Evolutionary conservation across 2,329 filamentous ascomycete genomes (phyloP), one percentile per base, ranked within the genome.

Genomic region (Stenocarpella maydis): DNA sequence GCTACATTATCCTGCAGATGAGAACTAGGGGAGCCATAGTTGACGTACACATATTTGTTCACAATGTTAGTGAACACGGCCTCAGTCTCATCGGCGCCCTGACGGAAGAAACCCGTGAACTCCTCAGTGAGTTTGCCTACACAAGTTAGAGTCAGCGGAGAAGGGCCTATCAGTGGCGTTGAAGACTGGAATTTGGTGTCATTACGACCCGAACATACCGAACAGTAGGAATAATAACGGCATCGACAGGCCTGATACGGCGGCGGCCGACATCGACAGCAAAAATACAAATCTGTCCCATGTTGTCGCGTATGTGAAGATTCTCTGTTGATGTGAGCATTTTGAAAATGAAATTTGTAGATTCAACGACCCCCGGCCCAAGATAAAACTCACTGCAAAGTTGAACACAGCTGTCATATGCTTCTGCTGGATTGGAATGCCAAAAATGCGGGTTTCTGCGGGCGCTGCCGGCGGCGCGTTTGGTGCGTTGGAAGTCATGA

Each of bases 161-260:
- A 1, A 14, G 1, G 49, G 26, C 17, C n/a, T 7, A 10, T 1
- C n/a, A 4, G 24, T 15, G 52, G 8, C 50, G 15, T 1, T 4
- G 7, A 6, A 17, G 2, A 6, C 1, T 24, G n/a, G 3, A 4
- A 0, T n/a, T 2, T 9, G 7, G 4, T 2, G 15, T n/a, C 24
- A 43, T 26, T 1, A 0, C 1, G 4, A 45, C 2, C 19, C 28
- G n/a, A 79, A 79, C 79, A 72, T 78, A 87, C 86, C 87, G 75
- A 89, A 89, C 4, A 89, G 80, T 10, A 89, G 82, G 68, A 88
- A 90, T 82, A 89, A 87, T 34, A 89, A 74, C 0, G 88, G 88
- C 69, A 90, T 79, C 0, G 87, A 89, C 34, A 85, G 77, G 58
- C 87, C 87, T 1, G 86, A 82, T 50, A 82, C 84, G 19, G 87